Evolutionary conservation across 371 early-diverging fungal genomes (phyloP).

Genomic region (Mucor saturninus): DNA sequence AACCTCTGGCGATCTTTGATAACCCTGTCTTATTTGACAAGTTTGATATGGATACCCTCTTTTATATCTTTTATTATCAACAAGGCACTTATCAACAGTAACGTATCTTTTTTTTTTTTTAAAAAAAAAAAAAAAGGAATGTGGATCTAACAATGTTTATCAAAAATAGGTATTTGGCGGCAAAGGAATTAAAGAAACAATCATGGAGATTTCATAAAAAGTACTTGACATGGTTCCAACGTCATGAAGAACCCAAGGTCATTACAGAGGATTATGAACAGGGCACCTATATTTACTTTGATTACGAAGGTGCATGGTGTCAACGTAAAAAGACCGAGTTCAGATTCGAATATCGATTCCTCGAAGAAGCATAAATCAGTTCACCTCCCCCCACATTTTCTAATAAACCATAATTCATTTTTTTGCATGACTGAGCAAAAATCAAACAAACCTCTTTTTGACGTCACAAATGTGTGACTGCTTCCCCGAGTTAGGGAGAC

Average conservation of each 20-base stretch:
- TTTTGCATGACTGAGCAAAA: too few species aligned
- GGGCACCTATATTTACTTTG: conserved; percentile 99
- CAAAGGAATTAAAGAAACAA: conserved; percentile 95
- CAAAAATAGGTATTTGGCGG: conserved; percentile 82
- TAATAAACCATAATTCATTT: too few species aligned
- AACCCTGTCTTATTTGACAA: conserved; percentile 86
- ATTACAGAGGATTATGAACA: conserved; percentile 95
- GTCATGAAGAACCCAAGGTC: conserved; percentile 96
- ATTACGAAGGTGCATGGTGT: conserved; percentile 98
- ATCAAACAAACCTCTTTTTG: too few species aligned
- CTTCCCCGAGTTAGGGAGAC: neutral
- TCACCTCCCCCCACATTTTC: too few species aligned
- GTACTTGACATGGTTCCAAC: conserved; percentile 99
- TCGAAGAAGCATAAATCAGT: conserved; percentile 27
- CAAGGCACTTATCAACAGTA: conserved; percentile 97
- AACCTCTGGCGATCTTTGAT: conserved; percentile 81
- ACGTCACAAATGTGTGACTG: neutral
- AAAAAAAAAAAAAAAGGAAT: too few species aligned
- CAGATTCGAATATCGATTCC: conserved; percentile 44
- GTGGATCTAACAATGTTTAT: neutral
- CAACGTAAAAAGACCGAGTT: conserved; percentile 97
- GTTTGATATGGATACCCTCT: conserved; percentile 96
- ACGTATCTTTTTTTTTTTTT: conserved; percentile 29
- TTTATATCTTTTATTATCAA: conserved; percentile 98
- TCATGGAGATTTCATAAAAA: conserved; percentile 99